These are phyloP conservation scores for Pyrrhoderma noxium DNA, from an alignment of 1,284 basidiomycete genomes.

Conservation along the genomic window DNA sequence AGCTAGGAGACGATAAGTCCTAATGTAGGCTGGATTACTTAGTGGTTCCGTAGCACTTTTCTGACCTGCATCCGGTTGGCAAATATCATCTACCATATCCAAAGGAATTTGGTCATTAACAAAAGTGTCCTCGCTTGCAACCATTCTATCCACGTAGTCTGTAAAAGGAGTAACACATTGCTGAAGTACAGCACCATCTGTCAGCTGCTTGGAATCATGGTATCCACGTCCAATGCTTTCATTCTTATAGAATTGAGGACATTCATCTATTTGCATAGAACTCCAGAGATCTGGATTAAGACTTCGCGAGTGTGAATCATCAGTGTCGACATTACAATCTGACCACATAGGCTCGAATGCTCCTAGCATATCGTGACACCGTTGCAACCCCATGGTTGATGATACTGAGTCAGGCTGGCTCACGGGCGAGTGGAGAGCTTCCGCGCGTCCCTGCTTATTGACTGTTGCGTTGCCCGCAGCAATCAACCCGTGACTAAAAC, in stretches of 20 bases:
- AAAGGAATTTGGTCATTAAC: constrained; percentile 1
- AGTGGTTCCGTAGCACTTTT: constrained; percentile 33
- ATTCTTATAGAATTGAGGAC: too few relatives aligned
- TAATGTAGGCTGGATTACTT: constrained; percentile 44
- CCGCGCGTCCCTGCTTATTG: constrained; percentile 58
- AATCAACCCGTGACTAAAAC: constrained; percentile 69
- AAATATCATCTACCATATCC: not conserved
- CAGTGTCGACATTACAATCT: not conserved
- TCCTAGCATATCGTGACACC: not conserved
- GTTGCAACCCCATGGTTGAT: constrained; percentile 11
- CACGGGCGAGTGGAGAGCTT: constrained; percentile 37
- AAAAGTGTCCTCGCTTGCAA: constrained; percentile 35
- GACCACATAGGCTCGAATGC: constrained; percentile 1
- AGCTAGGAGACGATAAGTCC: constrained; percentile 59
- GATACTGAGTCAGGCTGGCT: constrained; percentile 34
- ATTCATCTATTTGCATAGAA: not conserved
- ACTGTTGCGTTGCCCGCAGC: constrained; percentile 52
- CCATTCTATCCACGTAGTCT: constrained; percentile 63
- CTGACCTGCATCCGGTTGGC: constrained; percentile 24
- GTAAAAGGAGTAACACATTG: constrained; percentile 55
- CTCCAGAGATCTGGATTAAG: not conserved
- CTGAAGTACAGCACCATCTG: not conserved
- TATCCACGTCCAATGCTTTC: not conserved
- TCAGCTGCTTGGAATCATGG: not conserved
- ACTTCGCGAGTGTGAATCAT: not conserved